These are phyloP conservation scores for Mycena belliarum DNA, from an alignment of 768 basidiomycete genomes.

Conservation along the genomic window DNA sequence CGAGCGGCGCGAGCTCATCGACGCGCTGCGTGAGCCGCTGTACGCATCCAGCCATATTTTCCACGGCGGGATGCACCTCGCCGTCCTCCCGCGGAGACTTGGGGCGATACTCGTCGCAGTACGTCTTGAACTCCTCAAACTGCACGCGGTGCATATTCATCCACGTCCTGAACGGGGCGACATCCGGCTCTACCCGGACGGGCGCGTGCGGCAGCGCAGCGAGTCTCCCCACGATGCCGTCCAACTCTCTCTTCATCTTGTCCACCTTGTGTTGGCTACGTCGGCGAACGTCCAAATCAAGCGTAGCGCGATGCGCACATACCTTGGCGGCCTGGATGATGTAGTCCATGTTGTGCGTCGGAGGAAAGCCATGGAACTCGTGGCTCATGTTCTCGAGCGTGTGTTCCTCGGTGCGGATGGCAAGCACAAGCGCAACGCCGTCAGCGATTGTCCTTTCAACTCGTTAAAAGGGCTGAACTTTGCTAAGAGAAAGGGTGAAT, in stretches of 20 bases:
- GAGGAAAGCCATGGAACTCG: neutral
- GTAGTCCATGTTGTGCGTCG: neutral
- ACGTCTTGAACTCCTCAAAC: constrained; percentile 1
- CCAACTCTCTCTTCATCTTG: neutral
- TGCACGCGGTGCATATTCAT: neutral
- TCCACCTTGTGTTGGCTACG: no score
- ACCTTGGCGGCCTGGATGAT: neutral
- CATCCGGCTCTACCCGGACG: neutral
- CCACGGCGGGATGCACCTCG: constrained; percentile 12
- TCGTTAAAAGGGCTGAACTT: neutral
- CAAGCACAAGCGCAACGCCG: constrained; percentile 4
- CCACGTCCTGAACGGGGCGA: constrained; percentile 2
- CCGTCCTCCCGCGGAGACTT: constrained; percentile 14
- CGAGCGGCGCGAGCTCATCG: neutral
- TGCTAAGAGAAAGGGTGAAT: neutral
- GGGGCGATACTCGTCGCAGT: constrained; percentile 5
- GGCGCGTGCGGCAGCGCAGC: constrained; percentile 8
- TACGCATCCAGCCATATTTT: neutral
- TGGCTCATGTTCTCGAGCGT: neutral
- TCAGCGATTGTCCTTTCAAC: neutral
- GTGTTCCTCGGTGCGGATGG: neutral
- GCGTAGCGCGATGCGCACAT: no score
- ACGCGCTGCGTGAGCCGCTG: neutral
- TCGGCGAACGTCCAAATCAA: no score
- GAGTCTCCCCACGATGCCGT: neutral